Percentiles rank a stretch among this genome's conserved stretches.
Evolutionary conservation across 257 asterid species (phyloP).

Genomic region (Misopates orontium): DNA sequence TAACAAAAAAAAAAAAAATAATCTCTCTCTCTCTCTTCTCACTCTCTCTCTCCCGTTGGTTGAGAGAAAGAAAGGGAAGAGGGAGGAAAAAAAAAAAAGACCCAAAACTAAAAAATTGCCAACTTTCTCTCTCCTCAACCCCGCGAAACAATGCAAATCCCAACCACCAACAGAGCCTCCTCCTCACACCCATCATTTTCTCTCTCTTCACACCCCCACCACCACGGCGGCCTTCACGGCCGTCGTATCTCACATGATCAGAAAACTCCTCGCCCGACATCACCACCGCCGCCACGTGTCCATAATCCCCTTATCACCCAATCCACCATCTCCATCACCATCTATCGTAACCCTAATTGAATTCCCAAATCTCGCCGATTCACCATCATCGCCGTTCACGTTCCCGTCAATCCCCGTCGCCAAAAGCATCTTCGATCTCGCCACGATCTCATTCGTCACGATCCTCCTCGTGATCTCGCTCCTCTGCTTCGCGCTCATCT

Average conservation of each 20-base stretch:
- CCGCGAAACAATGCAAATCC: neutral
- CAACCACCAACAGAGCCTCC: neutral
- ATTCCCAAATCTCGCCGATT: neutral
- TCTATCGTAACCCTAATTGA: neutral
- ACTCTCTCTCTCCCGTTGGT: neutral
- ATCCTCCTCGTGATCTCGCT: conserved; percentile 51
- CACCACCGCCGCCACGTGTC: neutral
- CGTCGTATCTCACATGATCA: neutral
- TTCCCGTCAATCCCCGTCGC: conserved; percentile 31
- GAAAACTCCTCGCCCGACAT: neutral
- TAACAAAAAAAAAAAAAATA: too few relatives aligned
- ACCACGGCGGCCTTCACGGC: neutral
- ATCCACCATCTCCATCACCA: neutral
- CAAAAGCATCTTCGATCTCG: conserved; percentile 42
- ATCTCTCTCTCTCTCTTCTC: too few relatives aligned
- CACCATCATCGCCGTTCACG: conserved; percentile 9
- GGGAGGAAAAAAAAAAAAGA: neutral
- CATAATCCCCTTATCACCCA: too few relatives aligned
- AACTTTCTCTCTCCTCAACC: neutral
- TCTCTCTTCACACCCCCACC: neutral
- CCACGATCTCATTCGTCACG: conserved; percentile 35
- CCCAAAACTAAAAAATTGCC: neutral
- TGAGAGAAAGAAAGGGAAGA: neutral
- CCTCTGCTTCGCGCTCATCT: conserved; percentile 39
- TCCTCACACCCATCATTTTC: neutral